These are phyloP conservation scores for Jamesozyma lodderae DNA, from an alignment of 805 yeast genomes.

Conservation along the genomic window DNA sequence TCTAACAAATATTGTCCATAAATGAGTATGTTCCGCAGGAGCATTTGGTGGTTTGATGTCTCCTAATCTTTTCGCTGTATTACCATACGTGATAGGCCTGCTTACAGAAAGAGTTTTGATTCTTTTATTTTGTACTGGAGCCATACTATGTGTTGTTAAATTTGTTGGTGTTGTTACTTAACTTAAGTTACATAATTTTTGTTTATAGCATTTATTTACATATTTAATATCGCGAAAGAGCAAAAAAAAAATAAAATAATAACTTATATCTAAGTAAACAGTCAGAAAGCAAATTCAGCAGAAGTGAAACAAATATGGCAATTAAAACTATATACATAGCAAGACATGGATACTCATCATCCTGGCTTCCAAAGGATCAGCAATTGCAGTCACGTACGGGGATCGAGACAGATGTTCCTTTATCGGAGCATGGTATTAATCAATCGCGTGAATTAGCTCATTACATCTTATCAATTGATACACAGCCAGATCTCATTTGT, in stretches of 20 bases:
- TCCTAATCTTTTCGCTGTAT: conserved; percentile 61
- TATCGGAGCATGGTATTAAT: conserved; percentile 79
- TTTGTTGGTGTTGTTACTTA: too few relatives aligned
- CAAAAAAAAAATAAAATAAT: too few relatives aligned
- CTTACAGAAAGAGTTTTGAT: conserved; percentile 54
- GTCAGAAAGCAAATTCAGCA: too few relatives aligned
- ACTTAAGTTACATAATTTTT: too few relatives aligned
- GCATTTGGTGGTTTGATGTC: conserved; percentile 48
- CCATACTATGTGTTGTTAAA: conserved; percentile 16
- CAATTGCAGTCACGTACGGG: conserved; percentile 68
- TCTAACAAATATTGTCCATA: conserved; percentile 86
- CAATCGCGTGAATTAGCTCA: conserved; percentile 77
- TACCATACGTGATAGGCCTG: conserved; percentile 76
- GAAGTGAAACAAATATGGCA: conserved; percentile 29
- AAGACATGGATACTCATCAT: conserved; percentile 85
- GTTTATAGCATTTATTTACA: too few relatives aligned
- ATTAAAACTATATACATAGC: conserved; percentile 58
- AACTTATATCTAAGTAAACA: too few relatives aligned
- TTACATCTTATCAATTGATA: conserved; percentile 41
- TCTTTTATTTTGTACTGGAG: conserved; percentile 22
- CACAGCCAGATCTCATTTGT: conserved; percentile 62
- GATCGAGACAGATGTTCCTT: conserved; percentile 77
- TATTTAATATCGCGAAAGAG: too few relatives aligned
- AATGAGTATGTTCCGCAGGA: conserved; percentile 87
- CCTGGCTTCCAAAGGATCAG: conserved; percentile 41